Evolutionary conservation across 306 rosid genomes (phyloP).

Genomic region (Neltuma alba): DNA sequence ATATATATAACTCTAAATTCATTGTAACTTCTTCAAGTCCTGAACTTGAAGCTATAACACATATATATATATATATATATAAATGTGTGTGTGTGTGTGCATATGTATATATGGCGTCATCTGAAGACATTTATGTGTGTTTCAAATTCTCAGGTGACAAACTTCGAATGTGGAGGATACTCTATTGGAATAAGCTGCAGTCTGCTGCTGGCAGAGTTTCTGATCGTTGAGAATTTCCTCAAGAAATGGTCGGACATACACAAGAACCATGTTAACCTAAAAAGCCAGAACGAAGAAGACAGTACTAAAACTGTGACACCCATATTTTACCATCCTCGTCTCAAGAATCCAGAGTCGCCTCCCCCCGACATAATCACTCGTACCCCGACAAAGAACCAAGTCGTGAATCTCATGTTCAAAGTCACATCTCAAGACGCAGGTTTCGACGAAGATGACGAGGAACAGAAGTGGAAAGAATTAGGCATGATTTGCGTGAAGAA

Average conservation of each 20-base stretch:
- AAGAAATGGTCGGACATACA: slow-evolving; percentile 53
- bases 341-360: background rate
- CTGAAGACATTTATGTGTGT: background rate
- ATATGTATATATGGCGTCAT: slow-evolving; percentile 6
- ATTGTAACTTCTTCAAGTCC: too few relatives aligned
- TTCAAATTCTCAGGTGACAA: slow-evolving; percentile 45
- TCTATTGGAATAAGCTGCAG: slow-evolving; percentile 58
- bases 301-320: slow-evolving; percentile 24
- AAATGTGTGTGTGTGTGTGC: too few relatives aligned
- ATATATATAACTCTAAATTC: too few relatives aligned
- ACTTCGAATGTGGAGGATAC: slow-evolving; percentile 55
- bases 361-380: background rate
- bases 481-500: slow-evolving; percentile 46
- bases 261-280: slow-evolving; percentile 18
- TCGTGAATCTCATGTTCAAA: slow-evolving; percentile 30
- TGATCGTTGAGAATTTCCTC: slow-evolving; percentile 45
- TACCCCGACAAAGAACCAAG: slow-evolving; percentile 9
- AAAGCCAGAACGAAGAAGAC: slow-evolving; percentile 4
- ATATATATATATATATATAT: too few relatives aligned
- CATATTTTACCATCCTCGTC: slow-evolving; percentile 33
- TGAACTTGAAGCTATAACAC: too few relatives aligned
- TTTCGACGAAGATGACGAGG: background rate
- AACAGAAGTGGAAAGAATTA: background rate
- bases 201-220: slow-evolving; percentile 45
- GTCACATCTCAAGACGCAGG: background rate